Percentiles rank a stretch among this genome's conserved stretches.
Conservation (phyloP, 1,284 basidiomycete species). For the Malassezia furfur region DNA sequence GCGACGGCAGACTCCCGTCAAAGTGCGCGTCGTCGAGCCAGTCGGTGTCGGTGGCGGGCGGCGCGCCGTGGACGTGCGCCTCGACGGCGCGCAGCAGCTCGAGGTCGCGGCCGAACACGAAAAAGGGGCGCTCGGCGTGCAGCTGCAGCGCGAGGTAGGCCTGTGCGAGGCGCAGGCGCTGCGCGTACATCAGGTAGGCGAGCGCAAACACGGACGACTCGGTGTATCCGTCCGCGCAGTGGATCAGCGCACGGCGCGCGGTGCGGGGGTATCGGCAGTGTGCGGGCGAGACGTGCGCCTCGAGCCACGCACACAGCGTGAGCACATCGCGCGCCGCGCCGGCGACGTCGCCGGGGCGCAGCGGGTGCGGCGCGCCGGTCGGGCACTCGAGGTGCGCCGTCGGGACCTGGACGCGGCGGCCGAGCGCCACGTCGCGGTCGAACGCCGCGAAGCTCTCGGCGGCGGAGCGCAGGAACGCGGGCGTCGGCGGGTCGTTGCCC, state of each 20-base stretch:
- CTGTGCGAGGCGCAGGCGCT: slow-evolving; percentile 62
- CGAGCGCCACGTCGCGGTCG: neutral
- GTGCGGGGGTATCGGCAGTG: neutral
- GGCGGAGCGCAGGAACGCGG: slow-evolving; percentile 58
- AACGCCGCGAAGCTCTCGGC: slow-evolving; percentile 33
- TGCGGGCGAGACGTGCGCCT: slow-evolving; percentile 20
- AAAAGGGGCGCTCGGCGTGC: slow-evolving; percentile 61
- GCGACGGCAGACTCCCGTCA: slow-evolving; percentile 88
- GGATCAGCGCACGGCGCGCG: slow-evolving; percentile 32
- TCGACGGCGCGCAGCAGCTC: slow-evolving; percentile 68
- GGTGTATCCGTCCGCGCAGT: slow-evolving; percentile 54
- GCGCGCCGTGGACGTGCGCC: slow-evolving; percentile 34
- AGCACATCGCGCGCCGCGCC: slow-evolving; percentile 12
- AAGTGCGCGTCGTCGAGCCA: slow-evolving; percentile 90
- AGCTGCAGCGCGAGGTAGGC: slow-evolving; percentile 71
- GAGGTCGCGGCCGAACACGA: slow-evolving; percentile 77
- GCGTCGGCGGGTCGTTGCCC: slow-evolving; percentile 57
- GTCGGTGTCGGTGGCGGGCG: neutral
- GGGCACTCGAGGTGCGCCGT: slow-evolving; percentile 13
- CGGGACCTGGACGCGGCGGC: neutral
- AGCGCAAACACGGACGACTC: slow-evolving; percentile 82
- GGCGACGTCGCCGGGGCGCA: no score
- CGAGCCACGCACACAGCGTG: slow-evolving; percentile 45
- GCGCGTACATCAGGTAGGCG: slow-evolving; percentile 74
- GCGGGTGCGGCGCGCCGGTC: neutral